phyloP scores from a whole-genome alignment of 2,329 filamentous ascomycete species.

The Fulvia fulva region DNA sequence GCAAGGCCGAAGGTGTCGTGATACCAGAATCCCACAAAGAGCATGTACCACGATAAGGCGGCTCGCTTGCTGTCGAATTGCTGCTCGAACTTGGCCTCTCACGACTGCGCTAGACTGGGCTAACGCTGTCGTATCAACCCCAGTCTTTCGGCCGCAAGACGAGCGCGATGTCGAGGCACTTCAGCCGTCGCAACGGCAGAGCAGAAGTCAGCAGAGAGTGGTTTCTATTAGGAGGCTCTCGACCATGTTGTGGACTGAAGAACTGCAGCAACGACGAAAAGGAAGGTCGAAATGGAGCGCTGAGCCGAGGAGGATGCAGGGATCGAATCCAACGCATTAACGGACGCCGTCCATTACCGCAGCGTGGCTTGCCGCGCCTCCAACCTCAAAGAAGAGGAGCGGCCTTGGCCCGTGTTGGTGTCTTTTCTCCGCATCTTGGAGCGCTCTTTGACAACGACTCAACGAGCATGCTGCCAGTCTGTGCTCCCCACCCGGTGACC shows the following conservation, averaged over 20 bases:
- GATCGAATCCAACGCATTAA: background rate
- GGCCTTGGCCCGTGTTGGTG: background rate
- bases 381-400: background rate
- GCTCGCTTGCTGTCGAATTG: slow-evolving; percentile 1
- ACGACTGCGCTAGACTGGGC: background rate
- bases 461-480: background rate
- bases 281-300: background rate
- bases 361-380: background rate
- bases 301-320: slow-evolving; percentile 2
- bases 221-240: background rate
- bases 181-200: background rate
- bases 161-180: background rate
- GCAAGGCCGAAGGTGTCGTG: background rate
- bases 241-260: background rate
- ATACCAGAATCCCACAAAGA: slow-evolving; percentile 4
- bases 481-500: background rate
- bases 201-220: background rate
- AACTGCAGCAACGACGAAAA: background rate
- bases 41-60: slow-evolving; percentile 6
- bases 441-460: background rate
- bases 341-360: too few relatives aligned
- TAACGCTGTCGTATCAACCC: background rate
- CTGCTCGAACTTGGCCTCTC: background rate
- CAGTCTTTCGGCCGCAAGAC: background rate
- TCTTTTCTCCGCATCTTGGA: background rate